Conservation (phyloP, 2,329 filamentous ascomycete genomes). For the Ophiocordyceps camponoti-saundersi region DNA sequence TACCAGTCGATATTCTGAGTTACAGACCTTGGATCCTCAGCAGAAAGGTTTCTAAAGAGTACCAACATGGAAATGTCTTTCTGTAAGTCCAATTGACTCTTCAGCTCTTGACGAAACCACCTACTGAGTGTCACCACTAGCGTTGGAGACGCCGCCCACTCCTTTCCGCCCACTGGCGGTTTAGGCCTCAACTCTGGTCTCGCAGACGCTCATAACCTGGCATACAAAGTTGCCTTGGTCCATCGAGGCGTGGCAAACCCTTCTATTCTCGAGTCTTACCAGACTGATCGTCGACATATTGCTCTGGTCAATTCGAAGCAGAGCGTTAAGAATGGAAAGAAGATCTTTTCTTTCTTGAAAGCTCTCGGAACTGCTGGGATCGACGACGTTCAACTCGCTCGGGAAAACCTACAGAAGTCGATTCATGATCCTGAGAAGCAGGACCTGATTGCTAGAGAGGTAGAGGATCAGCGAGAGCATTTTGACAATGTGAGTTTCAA, state of each 20-base stretch:
- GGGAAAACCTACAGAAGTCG: background rate
- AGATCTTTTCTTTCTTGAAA: background rate
- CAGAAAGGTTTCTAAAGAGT: background rate
- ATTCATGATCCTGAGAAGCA: background rate
- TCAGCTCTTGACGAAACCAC: background rate
- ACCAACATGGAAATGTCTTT: background rate
- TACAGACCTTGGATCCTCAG: background rate
- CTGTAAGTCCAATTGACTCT: background rate
- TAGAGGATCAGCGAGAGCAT: background rate
- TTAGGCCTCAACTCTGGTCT: background rate
- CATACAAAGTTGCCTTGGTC: background rate
- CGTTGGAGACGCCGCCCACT: background rate
- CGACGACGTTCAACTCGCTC: background rate
- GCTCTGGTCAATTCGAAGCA: background rate
- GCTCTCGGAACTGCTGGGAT: background rate
- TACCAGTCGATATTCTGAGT: background rate
- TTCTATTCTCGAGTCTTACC: background rate
- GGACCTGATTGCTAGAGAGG: background rate
- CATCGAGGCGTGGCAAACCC: background rate
- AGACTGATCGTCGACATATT: background rate
- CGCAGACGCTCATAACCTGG: background rate
- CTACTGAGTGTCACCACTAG: background rate
- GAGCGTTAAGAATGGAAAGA: background rate
- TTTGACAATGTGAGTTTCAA: background rate
- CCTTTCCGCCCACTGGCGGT: background rate